These are phyloP conservation scores for Triangularia setosa DNA, from an alignment of 2,329 filamentous ascomycete genomes.

Conservation along the genomic window DNA sequence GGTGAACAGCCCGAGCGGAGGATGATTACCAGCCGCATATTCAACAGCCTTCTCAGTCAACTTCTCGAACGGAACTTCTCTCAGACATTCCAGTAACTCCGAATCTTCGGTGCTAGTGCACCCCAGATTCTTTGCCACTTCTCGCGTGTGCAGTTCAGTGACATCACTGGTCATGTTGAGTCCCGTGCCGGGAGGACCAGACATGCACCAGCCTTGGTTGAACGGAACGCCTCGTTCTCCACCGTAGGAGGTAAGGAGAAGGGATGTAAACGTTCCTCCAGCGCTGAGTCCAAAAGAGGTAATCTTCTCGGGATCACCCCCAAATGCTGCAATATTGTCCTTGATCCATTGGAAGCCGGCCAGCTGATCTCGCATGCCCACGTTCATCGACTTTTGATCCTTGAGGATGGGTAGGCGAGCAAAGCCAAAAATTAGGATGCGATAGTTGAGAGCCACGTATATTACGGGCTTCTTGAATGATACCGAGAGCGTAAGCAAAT, in stretches of 20 bases:
- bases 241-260: slow-evolving; percentile 30
- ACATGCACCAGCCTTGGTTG: slow-evolving; percentile 32
- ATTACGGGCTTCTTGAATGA: slow-evolving; percentile 27
- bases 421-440: slow-evolving; percentile 33
- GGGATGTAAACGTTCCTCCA: slow-evolving; percentile 24
- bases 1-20: slow-evolving; percentile 27
- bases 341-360: slow-evolving; percentile 28
- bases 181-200: slow-evolving; percentile 33
- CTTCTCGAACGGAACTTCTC: slow-evolving; percentile 23
- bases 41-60: slow-evolving; percentile 26
- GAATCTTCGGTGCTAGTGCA: slow-evolving; percentile 19
- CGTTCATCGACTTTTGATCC: slow-evolving; percentile 28
- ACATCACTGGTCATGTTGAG: slow-evolving; percentile 31
- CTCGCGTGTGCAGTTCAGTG: slow-evolving; percentile 27
- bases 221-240: slow-evolving; percentile 33
- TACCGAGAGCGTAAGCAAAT: slow-evolving; percentile 20
- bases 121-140: slow-evolving; percentile 24
- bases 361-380: slow-evolving; percentile 28
- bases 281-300: slow-evolving; percentile 25
- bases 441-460: slow-evolving; percentile 24
- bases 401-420: slow-evolving; percentile 25
- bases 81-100: slow-evolving; percentile 23
- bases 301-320: slow-evolving; percentile 27
- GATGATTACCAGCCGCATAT: slow-evolving; percentile 29
- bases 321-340: slow-evolving; percentile 29